Conservation (phyloP, 2,329 filamentous ascomycete species). For the Colletotrichum liaoningense region DNA sequence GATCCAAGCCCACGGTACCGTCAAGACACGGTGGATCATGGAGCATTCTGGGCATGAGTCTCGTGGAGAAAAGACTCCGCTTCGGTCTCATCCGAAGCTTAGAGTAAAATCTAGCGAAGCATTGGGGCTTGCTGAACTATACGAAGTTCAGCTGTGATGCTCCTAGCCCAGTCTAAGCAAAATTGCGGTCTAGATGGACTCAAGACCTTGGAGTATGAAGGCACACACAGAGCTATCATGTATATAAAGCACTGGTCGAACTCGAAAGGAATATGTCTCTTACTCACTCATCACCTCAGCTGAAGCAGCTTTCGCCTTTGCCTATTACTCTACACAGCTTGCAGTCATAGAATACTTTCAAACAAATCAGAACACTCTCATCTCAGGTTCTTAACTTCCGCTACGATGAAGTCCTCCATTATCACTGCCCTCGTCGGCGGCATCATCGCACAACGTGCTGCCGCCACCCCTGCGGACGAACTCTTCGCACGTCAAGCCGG, state of each 20-base stretch:
- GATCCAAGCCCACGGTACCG: not conserved
- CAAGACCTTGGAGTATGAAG: not conserved
- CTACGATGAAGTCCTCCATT: slow-evolving; percentile 10
- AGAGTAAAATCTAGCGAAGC: not conserved
- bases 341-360: slow-evolving; percentile 3
- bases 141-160: not conserved
- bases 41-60: not conserved
- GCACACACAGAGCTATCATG: not conserved
- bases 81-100: not conserved
- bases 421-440: not conserved
- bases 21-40: not conserved
- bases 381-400: not conserved
- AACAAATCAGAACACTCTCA: not conserved
- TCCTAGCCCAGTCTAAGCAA: not conserved
- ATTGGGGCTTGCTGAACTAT: not conserved
- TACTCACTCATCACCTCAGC: not conserved
- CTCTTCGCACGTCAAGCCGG: slow-evolving; percentile 11
- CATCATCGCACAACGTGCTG: not conserved
- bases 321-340: not conserved
- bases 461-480: slow-evolving; percentile 19
- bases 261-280: too few relatives aligned
- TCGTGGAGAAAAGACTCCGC: not conserved
- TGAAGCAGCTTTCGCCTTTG: not conserved
- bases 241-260: not conserved
- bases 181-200: not conserved